Evolutionary conservation across 352 stramenopile species (phyloP).

Genomic region (Phytophthora megakarya): DNA sequence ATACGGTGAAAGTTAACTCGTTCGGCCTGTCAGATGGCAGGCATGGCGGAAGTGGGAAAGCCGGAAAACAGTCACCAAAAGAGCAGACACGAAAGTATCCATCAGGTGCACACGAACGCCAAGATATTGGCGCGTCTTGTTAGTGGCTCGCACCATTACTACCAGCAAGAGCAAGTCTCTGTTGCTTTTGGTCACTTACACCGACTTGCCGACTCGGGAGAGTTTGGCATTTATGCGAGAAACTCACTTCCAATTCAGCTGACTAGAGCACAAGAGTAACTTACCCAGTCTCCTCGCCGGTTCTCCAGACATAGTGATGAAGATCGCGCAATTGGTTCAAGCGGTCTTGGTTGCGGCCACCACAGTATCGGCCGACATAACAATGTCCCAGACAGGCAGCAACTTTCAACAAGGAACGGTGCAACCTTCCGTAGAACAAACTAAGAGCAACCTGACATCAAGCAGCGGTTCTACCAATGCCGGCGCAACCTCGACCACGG

Average conservation of each 20-base stretch:
- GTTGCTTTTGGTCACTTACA: slow-evolving; percentile 6
- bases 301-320: slow-evolving; percentile 24
- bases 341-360: slow-evolving; percentile 8
- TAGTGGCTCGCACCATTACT: slow-evolving; percentile 23
- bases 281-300: slow-evolving; percentile 9
- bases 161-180: slow-evolving; percentile 11
- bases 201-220: slow-evolving; percentile 11
- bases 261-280: slow-evolving; percentile 17
- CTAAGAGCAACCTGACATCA: slow-evolving; percentile 2
- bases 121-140: slow-evolving; percentile 28
- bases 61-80: slow-evolving; percentile 19
- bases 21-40: slow-evolving; percentile 12
- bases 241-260: slow-evolving; percentile 38
- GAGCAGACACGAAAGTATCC: slow-evolving; percentile 21
- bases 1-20: no score
- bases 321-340: slow-evolving; percentile 37
- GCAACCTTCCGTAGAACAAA: slow-evolving; percentile 15
- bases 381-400: slow-evolving; percentile 25
- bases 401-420: slow-evolving; percentile 32
- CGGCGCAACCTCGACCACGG: slow-evolving; percentile 15
- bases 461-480: slow-evolving; percentile 8
- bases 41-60: slow-evolving; percentile 18
- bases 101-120: slow-evolving; percentile 12
- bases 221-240: slow-evolving; percentile 18
- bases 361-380: slow-evolving; percentile 20